Evolutionary conservation across 495 filamentous ascomycete genomes (phyloP).

Genomic region (Gamarada debralockiae): DNA sequence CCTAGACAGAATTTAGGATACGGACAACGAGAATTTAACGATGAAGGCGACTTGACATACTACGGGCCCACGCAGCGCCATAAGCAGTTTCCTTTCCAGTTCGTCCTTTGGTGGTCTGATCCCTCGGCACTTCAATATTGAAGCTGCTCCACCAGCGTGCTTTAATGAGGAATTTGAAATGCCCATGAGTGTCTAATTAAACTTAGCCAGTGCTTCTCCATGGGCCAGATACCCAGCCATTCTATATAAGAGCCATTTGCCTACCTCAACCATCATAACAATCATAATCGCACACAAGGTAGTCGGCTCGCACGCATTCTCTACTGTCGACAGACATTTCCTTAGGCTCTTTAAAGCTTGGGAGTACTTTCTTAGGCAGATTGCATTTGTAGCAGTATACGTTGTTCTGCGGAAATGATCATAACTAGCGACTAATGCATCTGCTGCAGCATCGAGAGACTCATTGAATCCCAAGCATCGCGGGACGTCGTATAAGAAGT

Average conservation of each 20-base stretch:
- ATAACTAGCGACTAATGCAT: conserved; percentile 34
- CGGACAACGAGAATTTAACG: too few species aligned
- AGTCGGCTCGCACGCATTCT: background rate
- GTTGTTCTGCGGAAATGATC: conserved; percentile 20
- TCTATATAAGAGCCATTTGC: background rate
- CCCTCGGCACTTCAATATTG: background rate
- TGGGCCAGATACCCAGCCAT: background rate
- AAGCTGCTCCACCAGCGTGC: background rate
- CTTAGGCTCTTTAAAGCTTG: conserved; percentile 24
- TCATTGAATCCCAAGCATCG: conserved; percentile 36
- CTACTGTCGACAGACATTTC: background rate
- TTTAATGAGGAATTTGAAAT: background rate
- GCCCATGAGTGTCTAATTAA: background rate
- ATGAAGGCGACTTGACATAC: conserved; percentile 1
- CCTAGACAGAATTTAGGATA: background rate
- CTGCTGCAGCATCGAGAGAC: conserved; percentile 37
- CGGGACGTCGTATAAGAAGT: conserved; percentile 35
- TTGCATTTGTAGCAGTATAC: conserved; percentile 13
- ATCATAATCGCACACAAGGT: conserved; percentile 1
- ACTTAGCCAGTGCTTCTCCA: background rate
- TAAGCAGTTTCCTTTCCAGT: background rate
- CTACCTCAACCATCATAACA: background rate
- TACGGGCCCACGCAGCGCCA: background rate
- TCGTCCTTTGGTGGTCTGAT: background rate
- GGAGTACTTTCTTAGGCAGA: conserved; percentile 33